Conservation (phyloP, 2,329 filamentous ascomycete species). For the Exophiala alcalophila region DNA sequence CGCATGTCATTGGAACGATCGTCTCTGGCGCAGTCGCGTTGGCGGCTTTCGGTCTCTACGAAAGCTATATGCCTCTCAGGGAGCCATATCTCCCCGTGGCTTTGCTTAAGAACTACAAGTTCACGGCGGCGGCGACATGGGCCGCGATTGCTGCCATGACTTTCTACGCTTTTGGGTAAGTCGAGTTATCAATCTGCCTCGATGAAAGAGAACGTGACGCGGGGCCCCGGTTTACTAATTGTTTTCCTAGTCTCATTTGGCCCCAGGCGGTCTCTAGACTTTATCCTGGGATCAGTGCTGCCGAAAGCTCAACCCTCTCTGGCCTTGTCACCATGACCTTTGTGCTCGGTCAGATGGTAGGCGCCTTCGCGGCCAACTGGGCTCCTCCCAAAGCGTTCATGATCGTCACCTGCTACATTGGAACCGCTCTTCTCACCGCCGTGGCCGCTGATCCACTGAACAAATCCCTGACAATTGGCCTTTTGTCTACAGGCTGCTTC, state of each 20-base stretch:
- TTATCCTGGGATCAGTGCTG: too few relatives aligned
- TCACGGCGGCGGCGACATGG: slow-evolving; percentile 39
- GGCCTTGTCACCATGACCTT: too few relatives aligned
- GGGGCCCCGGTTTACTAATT: too few relatives aligned
- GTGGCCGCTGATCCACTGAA: not conserved
- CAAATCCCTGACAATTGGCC: slow-evolving; percentile 2
- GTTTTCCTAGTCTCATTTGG: too few relatives aligned
- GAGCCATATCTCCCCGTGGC: slow-evolving; percentile 43
- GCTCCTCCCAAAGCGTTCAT: not conserved
- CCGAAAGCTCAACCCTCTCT: too few relatives aligned
- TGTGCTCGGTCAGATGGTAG: too few relatives aligned
- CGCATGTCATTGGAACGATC: slow-evolving; percentile 37
- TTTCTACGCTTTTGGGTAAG: slow-evolving; percentile 40
- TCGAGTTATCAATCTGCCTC: not conserved
- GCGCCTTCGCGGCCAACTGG: not conserved
- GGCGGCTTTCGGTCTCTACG: slow-evolving; percentile 39
- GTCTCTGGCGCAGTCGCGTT: slow-evolving; percentile 40
- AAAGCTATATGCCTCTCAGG: slow-evolving; percentile 37
- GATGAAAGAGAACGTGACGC: too few relatives aligned
- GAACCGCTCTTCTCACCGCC: not conserved
- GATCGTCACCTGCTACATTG: not conserved
- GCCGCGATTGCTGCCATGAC: slow-evolving; percentile 45
- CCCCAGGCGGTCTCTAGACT: too few relatives aligned
- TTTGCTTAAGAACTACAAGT: slow-evolving; percentile 43
- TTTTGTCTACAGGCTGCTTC: slow-evolving; percentile 1